Evolutionary conservation across 2,329 filamentous ascomycete species (phyloP).

Genomic region (Triangularia verruculosa): DNA sequence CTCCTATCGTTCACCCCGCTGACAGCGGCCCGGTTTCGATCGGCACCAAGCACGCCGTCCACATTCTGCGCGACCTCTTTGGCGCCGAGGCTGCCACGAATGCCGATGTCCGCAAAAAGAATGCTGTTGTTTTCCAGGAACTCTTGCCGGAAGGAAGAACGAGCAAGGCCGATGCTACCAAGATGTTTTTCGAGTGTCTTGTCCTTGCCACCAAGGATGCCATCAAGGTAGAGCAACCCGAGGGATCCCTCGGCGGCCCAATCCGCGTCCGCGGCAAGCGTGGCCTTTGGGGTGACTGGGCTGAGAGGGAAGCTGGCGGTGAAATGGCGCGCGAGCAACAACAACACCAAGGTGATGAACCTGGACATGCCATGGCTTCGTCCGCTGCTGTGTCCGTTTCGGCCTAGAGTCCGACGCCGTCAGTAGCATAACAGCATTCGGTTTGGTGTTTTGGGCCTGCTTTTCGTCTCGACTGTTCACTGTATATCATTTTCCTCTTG

Average conservation of each 20-base stretch:
- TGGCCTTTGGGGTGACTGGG: slow-evolving; percentile 96
- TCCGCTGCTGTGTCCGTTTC: slow-evolving; percentile 22
- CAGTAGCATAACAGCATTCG: slow-evolving; percentile 11
- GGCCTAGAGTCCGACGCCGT: slow-evolving; percentile 15
- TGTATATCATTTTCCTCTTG: slow-evolving; percentile 3
- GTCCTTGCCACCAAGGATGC: slow-evolving; percentile 97
- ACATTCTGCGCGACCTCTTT: slow-evolving; percentile 86
- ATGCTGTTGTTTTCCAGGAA: slow-evolving; percentile 83
- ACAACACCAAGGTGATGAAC: slow-evolving; percentile 31
- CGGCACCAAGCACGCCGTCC: slow-evolving; percentile 92
- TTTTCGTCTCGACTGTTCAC: neutral
- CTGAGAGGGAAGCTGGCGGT: slow-evolving; percentile 69
- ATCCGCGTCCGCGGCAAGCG: slow-evolving; percentile 87
- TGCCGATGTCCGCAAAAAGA: slow-evolving; percentile 70
- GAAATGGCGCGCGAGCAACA: slow-evolving; percentile 54
- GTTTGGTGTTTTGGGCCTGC: slow-evolving; percentile 8
- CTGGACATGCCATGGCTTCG: slow-evolving; percentile 33
- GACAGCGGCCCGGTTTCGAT: slow-evolving; percentile 85
- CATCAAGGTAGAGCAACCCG: slow-evolving; percentile 88
- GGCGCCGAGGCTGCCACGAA: slow-evolving; percentile 67
- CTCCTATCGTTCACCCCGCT: slow-evolving; percentile 71
- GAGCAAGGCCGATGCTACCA: slow-evolving; percentile 86
- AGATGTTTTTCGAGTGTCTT: slow-evolving; percentile 98
- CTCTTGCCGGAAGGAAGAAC: slow-evolving; percentile 79
- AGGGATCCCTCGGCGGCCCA: slow-evolving; percentile 68